Evolutionary conservation across 2,329 filamentous ascomycete genomes (phyloP).

Genomic region (Sclerotiophoma versabilis): DNA sequence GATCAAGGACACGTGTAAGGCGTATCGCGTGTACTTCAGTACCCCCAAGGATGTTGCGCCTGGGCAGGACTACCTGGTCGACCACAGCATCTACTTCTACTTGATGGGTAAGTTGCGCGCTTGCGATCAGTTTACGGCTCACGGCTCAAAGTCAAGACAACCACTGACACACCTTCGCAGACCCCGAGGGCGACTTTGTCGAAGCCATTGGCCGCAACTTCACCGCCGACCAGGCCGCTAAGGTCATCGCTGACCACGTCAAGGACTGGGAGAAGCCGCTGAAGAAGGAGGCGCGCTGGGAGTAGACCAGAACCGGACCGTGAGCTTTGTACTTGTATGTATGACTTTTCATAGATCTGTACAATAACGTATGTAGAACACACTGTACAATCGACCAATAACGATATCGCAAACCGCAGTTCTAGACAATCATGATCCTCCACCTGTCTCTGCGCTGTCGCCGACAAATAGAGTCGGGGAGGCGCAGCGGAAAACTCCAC

Average conservation of each 20-base stretch:
- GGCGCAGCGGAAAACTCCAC: not conserved
- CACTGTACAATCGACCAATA: constrained; percentile 4
- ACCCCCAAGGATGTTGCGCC: constrained; percentile 88
- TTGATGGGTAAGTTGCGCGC: constrained; percentile 73
- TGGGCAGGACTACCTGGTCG: constrained; percentile 95
- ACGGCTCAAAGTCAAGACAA: too few relatives aligned
- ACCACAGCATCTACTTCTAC: constrained; percentile 99
- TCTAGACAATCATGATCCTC: not conserved
- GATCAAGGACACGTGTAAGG: constrained; percentile 93
- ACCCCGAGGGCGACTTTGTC: constrained; percentile 96
- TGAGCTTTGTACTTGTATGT: constrained; percentile 15
- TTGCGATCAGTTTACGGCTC: not conserved
- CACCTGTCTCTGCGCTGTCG: not conserved
- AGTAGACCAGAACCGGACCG: constrained; percentile 22
- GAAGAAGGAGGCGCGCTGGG: constrained; percentile 53
- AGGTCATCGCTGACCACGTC: constrained; percentile 85
- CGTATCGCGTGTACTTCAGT: constrained; percentile 96
- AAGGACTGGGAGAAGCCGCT: constrained; percentile 73
- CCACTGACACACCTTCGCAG: constrained; percentile 58
- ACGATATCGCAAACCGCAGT: not conserved
- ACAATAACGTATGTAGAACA: constrained; percentile 11
- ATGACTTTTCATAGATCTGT: constrained; percentile 7
- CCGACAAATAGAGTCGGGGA: not conserved
- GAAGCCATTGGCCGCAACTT: constrained; percentile 96
- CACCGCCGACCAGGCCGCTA: constrained; percentile 83